Percentiles rank a stretch among this genome's conserved stretches.
phyloP scores from a whole-genome alignment of 208 protist genomes.

The Trichomonas vaginalis region DNA sequence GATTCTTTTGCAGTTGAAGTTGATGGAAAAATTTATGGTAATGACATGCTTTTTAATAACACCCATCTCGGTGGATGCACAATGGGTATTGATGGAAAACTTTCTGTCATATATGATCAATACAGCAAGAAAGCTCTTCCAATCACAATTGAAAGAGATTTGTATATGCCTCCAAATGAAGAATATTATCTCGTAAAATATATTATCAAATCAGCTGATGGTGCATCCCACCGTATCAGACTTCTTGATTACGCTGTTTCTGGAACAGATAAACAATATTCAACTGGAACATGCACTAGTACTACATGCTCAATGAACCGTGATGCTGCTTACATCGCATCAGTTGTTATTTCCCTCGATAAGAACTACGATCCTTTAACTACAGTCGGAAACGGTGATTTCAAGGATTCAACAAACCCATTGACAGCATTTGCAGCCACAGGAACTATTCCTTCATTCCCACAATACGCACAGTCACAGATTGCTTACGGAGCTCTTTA shows the following conservation, averaged over 20 bases:
- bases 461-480: not conserved
- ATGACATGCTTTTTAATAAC: not conserved
- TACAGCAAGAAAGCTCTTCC: not conserved
- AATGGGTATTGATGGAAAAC: not conserved
- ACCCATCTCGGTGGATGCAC: not conserved
- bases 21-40: not conserved
- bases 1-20: not conserved
- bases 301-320: not conserved
- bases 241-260: not conserved
- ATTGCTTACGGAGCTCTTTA: not conserved
- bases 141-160: not conserved
- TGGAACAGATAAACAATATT: no score
- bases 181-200: not conserved
- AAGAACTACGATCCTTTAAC: not conserved
- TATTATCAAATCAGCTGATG: not conserved
- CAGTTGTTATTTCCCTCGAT: not conserved
- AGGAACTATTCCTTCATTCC: not conserved
- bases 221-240: not conserved
- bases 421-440: not conserved
- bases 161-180: not conserved
- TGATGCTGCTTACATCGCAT: not conserved
- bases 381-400: not conserved
- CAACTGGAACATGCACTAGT: not conserved
- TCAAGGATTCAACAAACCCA: not conserved
- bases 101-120: not conserved